Evolutionary conservation across 164 flowering plant species (phyloP).

Genomic region (Annona cherimola): DNA sequence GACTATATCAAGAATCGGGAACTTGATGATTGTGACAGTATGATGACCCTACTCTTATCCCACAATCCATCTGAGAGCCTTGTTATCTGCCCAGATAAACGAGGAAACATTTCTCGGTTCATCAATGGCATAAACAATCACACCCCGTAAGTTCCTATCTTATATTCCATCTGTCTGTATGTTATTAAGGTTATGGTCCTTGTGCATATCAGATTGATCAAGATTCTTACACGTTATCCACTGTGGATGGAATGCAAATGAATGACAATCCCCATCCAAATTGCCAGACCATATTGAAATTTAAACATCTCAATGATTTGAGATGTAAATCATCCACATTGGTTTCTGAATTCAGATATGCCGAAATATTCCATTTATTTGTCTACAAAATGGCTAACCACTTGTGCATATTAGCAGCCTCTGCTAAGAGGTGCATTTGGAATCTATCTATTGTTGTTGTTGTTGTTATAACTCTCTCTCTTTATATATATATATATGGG

Average conservation of each 20-base stretch:
- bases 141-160: slow-evolving; percentile 42
- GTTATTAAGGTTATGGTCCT: not conserved
- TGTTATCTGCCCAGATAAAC: slow-evolving; percentile 69
- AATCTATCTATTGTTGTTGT: too few relatives aligned
- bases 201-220: not conserved
- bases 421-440: too few relatives aligned
- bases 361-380: too few relatives aligned
- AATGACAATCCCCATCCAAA: not conserved
- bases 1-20: slow-evolving; percentile 64
- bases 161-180: not conserved
- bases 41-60: slow-evolving; percentile 71
- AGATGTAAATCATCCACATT: not conserved
- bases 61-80: slow-evolving; percentile 46
- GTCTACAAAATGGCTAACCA: too few relatives aligned
- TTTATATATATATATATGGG: too few relatives aligned
- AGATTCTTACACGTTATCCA: not conserved
- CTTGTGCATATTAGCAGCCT: too few relatives aligned
- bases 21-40: slow-evolving; percentile 64
- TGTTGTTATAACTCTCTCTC: too few relatives aligned
- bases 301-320: not conserved
- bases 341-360: too few relatives aligned
- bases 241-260: not conserved
- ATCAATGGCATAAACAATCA: slow-evolving; percentile 78
- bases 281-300: not conserved
- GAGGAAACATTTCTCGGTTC: slow-evolving; percentile 71